These are phyloP conservation scores for Brassica juncea DNA, from an alignment of 345 rosid species.

Conservation along the genomic window DNA sequence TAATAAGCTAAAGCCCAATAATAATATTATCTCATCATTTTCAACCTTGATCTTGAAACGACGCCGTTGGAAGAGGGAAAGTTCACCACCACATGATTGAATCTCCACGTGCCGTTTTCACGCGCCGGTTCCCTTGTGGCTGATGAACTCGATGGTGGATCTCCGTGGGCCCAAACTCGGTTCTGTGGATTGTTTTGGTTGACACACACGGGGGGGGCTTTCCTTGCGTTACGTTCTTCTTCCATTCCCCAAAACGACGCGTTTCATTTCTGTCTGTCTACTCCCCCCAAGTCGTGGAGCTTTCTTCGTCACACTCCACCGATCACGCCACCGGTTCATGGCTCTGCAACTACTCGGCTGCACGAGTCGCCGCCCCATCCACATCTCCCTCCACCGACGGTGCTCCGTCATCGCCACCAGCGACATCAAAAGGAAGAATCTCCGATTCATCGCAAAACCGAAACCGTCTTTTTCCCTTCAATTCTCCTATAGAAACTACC, in stretches of 20 bases:
- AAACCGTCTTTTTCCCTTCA: conserved; percentile 22
- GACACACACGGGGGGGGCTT: conserved; percentile 20
- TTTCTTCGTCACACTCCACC: conserved; percentile 11
- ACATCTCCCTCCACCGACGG: conserved; percentile 39
- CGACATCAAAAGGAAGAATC: conserved; percentile 27
- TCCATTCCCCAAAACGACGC: conserved; percentile 21
- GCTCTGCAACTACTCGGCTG: conserved; percentile 49
- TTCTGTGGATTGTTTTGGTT: conserved; percentile 24
- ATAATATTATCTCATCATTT: background rate
- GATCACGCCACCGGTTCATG: conserved; percentile 42
- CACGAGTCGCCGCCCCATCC: conserved; percentile 43
- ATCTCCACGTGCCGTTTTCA: conserved; percentile 18
- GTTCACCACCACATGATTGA: background rate
- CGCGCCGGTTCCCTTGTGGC: conserved; percentile 40
- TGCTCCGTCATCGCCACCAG: background rate
- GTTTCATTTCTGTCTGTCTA: background rate
- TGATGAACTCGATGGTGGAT: conserved; percentile 38
- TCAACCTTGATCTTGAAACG: background rate
- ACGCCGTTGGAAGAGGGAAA: background rate
- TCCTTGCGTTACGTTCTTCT: conserved; percentile 26
- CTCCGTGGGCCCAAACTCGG: conserved; percentile 20
- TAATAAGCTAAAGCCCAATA: background rate
- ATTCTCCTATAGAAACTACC: conserved; percentile 1
- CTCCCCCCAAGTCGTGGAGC: conserved; percentile 5
- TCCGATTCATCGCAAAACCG: conserved; percentile 38